Conservation (phyloP, 2,329 filamentous ascomycete genomes). For the Colletotrichum filicis region DNA sequence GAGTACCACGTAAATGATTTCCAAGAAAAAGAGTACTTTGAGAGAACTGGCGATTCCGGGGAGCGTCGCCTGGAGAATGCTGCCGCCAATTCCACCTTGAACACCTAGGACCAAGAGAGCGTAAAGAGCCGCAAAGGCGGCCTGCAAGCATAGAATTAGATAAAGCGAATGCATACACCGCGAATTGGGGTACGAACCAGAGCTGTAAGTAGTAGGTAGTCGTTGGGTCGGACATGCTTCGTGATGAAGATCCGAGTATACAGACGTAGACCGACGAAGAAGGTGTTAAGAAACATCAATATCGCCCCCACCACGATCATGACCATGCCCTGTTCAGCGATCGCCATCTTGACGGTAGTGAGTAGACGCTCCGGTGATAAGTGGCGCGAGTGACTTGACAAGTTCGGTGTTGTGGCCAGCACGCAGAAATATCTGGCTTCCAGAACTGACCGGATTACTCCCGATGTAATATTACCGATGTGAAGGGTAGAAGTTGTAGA, state of each 20-base stretch:
- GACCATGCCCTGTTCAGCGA: not conserved
- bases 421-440: not conserved
- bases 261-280: constrained; percentile 21
- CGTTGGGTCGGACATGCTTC: not conserved
- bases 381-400: not conserved
- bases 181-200: not conserved
- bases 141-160: not conserved
- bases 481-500: not conserved
- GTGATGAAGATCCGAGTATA: constrained; percentile 16
- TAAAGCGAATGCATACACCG: not conserved
- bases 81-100: constrained; percentile 19
- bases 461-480: not conserved
- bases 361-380: not conserved
- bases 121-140: constrained; percentile 19
- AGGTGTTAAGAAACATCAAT: constrained; percentile 13
- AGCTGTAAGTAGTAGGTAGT: constrained; percentile 3
- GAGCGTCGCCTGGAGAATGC: not conserved
- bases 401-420: not conserved
- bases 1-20: constrained; percentile 28
- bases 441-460: not conserved
- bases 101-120: constrained; percentile 10
- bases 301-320: constrained; percentile 17
- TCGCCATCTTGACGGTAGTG: constrained; percentile 2
- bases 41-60: not conserved
- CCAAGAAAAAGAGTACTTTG: constrained; percentile 22